phyloP scores from a whole-genome alignment of 257 asterid species.

The Salvia hispanica region DNA sequence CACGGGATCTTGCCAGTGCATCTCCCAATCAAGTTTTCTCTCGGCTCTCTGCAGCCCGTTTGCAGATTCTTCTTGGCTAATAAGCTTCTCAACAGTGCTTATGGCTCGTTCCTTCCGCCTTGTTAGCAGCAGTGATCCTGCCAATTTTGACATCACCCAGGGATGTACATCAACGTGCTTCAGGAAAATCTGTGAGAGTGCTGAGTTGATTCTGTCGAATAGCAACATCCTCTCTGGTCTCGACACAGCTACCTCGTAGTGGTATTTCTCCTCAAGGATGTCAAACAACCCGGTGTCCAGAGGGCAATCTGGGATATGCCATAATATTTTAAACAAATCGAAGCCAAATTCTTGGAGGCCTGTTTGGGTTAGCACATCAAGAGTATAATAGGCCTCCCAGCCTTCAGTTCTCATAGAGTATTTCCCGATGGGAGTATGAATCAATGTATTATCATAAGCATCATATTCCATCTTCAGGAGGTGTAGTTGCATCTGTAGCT shows the following conservation, averaged over 20 bases:
- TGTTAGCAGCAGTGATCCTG: constrained; percentile 16
- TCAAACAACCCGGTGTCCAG: constrained; percentile 52
- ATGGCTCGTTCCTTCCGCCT: constrained; percentile 38
- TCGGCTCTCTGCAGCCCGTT: constrained; percentile 30
- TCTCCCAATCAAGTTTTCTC: constrained; percentile 43
- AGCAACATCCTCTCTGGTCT: constrained; percentile 57
- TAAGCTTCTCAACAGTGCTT: constrained; percentile 39
- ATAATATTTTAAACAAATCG: constrained; percentile 38
- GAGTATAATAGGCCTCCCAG: constrained; percentile 61
- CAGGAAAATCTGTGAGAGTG: constrained; percentile 46
- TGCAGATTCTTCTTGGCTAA: constrained; percentile 41
- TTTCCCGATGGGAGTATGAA: constrained; percentile 29
- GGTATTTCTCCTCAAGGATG: constrained; percentile 58
- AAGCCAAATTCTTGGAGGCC: constrained; percentile 52
- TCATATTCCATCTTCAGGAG: constrained; percentile 62
- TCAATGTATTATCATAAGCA: constrained; percentile 29
- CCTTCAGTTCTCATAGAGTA: constrained; percentile 31
- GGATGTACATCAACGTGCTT: constrained; percentile 44
- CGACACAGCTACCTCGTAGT: constrained; percentile 29
- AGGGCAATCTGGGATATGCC: constrained; percentile 61
- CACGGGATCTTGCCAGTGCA: constrained; percentile 33
- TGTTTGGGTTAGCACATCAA: constrained; percentile 54
- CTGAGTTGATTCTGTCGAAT: constrained; percentile 60
- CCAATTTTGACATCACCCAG: constrained; percentile 48
- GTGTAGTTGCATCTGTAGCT: constrained; percentile 59